phyloP scores from a whole-genome alignment of 331 rosid genomes.

The Acacia concinna region DNA sequence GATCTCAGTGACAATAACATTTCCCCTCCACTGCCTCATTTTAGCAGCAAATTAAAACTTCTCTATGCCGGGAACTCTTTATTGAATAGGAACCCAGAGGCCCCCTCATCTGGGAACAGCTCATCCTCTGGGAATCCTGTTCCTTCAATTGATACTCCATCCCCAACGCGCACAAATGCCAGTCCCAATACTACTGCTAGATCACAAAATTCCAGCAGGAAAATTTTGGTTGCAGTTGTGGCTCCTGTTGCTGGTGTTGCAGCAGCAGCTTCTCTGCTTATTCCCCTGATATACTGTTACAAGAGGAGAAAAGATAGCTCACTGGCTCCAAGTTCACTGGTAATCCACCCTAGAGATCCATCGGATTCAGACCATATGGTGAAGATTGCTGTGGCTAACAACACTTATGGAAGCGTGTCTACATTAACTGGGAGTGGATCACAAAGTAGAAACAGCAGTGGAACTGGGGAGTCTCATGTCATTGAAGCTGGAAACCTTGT shows the following conservation, averaged over 20 bases:
- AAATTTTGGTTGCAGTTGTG: constrained; percentile 59
- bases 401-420: constrained; percentile 57
- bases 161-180: constrained; percentile 29
- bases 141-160: constrained; percentile 26
- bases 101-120: constrained; percentile 33
- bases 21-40: constrained; percentile 76
- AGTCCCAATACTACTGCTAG: constrained; percentile 33
- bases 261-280: constrained; percentile 60
- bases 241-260: constrained; percentile 82
- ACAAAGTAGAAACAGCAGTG: constrained; percentile 69
- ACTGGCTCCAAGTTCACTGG: constrained; percentile 63
- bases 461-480: constrained; percentile 67
- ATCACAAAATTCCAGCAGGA: constrained; percentile 43
- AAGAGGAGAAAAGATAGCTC: constrained; percentile 51
- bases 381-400: constrained; percentile 71
- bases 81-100: constrained; percentile 31
- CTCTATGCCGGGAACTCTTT: constrained; percentile 53
- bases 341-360: constrained; percentile 87
- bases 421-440: constrained; percentile 61
- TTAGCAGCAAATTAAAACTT: constrained; percentile 50
- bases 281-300: constrained; percentile 64
- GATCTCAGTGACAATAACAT: constrained; percentile 76
- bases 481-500: constrained; percentile 88
- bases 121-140: constrained; percentile 31
- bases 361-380: constrained; percentile 66